phyloP scores from a whole-genome alignment of 2,329 filamentous ascomycete genomes.

The Botrytis squamosa region DNA sequence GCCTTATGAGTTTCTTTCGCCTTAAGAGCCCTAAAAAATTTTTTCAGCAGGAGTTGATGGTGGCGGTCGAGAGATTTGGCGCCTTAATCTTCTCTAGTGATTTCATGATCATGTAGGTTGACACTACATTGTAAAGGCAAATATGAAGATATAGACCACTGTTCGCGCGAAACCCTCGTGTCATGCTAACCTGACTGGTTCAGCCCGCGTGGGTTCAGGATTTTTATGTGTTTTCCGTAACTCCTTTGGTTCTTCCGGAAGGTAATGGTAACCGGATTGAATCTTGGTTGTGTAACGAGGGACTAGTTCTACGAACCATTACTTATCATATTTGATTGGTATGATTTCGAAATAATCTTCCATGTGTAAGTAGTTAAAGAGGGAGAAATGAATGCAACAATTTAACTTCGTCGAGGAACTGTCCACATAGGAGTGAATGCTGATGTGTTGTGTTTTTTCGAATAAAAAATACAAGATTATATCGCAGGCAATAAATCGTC shows the following conservation, averaged over 20 bases:
- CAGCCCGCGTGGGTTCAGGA: neutral
- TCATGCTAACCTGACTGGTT: neutral
- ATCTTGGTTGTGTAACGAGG: neutral
- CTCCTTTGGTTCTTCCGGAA: neutral
- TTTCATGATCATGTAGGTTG: neutral
- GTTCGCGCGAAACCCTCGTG: neutral
- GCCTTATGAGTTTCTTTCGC: neutral
- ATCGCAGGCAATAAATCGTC: neutral
- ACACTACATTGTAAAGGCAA: neutral
- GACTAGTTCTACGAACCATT: neutral
- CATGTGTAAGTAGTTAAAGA: neutral
- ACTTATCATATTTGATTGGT: neutral
- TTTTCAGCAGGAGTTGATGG: neutral
- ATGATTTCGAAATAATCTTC: neutral
- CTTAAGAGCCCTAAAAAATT: neutral
- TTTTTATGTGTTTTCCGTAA: neutral
- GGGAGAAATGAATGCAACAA: neutral
- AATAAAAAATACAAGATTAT: neutral
- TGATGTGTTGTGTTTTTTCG: neutral
- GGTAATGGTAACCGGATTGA: neutral
- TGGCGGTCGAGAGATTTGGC: neutral
- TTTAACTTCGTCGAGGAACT: neutral
- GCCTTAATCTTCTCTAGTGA: neutral
- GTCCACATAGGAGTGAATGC: neutral
- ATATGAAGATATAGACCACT: neutral